Evolutionary conservation across 2,329 filamentous ascomycete species (phyloP), one percentile per base, ranked within the genome.

Genomic region (Acarospora socialis): DNA sequence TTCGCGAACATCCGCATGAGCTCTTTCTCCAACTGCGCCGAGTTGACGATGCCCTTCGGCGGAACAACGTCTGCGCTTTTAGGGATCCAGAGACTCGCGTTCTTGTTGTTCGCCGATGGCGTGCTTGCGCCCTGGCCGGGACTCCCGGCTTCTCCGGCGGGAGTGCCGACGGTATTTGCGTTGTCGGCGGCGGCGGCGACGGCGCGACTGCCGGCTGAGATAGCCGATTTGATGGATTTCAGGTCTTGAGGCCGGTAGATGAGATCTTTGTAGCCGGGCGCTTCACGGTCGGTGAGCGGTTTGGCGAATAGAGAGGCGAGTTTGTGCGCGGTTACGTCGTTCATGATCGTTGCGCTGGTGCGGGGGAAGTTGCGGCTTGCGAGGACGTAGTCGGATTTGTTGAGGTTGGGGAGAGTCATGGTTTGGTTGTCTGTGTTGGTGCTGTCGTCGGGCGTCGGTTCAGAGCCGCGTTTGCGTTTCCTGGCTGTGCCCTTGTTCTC

Each of bases 1-100:
- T 95, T 95, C 43, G 84, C 83, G 53, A 95, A 93, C 81, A 95
- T 94, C 46, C 92, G 81, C 46, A 92, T 82, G 7, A 95, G 63
- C 53, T 95, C 87, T 43, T 84, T 82, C 55, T 95, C 87, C 10
- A 95, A 66, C 52, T 95, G 90, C 1, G 79, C 74, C 30, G 81
- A 86, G 54, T 95, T 95, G 54, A 95, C 81, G 46, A 95, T 93
- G 13, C 77, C 82, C 45, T 76, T 81, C 0, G 90, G 87, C 2
- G 87, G 82, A 2, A 87, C 66, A 16, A 93, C 63, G 35, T 94
- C 82, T 30, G 77, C 69, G 2, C 71, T 78, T 35, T 80, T 68
- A 6, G 80, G 73, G 5, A 87, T 58, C 63, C 68, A 71, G 13
- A 80, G 61, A 35, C 60, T 67, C 5, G 66, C 61, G 18, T 2